phyloP scores from a whole-genome alignment of 2,329 filamentous ascomycete species.

The Fusarium anguioides region DNA sequence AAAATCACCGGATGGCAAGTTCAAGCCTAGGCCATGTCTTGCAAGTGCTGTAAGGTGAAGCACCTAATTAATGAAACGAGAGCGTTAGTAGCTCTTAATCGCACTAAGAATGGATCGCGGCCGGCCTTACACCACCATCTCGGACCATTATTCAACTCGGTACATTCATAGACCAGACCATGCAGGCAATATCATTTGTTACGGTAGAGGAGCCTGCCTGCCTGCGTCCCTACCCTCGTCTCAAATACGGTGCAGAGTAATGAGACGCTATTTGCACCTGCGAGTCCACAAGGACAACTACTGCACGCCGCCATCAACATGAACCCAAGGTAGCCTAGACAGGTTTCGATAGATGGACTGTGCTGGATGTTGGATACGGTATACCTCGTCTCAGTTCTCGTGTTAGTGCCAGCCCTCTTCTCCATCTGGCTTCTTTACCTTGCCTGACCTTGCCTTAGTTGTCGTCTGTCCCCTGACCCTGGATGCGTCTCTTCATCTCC shows the following conservation, averaged over 20 bases:
- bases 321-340: conserved; percentile 8
- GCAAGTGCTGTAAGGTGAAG: not conserved
- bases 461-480: conserved; percentile 31
- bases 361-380: conserved; percentile 16
- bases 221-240: too few species aligned
- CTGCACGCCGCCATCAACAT: conserved; percentile 30
- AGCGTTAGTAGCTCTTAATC: conserved; percentile 6
- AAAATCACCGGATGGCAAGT: not conserved
- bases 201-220: conserved; percentile 6
- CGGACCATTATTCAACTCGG: conserved; percentile 26
- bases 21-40: not conserved
- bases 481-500: conserved; percentile 34
- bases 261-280: not conserved
- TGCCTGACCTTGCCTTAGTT: conserved; percentile 34
- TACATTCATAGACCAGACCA: conserved; percentile 9
- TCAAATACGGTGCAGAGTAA: not conserved
- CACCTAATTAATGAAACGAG: conserved; percentile 19
- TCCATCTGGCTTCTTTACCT: conserved; percentile 31
- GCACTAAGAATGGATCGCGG: conserved; percentile 27
- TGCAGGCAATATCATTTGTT: conserved; percentile 6
- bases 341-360: conserved; percentile 4
- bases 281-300: conserved; percentile 25
- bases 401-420: conserved; percentile 43
- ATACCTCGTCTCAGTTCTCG: conserved; percentile 25
- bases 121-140: conserved; percentile 35